These are phyloP conservation scores for Penicillium alfredii DNA, from an alignment of 495 filamentous ascomycete species.

Conservation along the genomic window DNA sequence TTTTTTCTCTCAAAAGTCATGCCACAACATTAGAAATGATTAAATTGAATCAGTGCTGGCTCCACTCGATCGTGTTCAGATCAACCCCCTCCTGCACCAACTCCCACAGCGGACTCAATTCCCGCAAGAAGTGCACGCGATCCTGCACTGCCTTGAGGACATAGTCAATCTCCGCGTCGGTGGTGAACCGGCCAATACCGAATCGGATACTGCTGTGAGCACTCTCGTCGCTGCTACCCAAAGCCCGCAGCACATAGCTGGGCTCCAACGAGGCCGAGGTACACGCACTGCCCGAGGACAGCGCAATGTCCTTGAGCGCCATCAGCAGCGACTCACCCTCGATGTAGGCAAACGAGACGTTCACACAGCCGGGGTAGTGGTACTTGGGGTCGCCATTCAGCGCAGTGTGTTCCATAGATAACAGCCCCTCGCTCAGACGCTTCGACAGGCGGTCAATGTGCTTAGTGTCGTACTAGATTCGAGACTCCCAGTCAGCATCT, in stretches of 20 bases:
- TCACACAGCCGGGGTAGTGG: conserved; percentile 96
- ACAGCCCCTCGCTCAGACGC: conserved; percentile 70
- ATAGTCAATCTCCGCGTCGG: conserved; percentile 93
- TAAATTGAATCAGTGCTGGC: conserved; percentile 51
- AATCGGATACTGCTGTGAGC: conserved; percentile 97
- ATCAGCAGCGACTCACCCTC: conserved; percentile 97
- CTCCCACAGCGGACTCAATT: conserved; percentile 97
- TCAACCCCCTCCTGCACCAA: conserved; percentile 95
- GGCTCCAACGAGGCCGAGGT: conserved; percentile 95
- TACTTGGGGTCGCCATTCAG: conserved; percentile 80
- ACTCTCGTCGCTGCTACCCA: conserved; percentile 94
- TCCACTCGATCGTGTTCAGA: conserved; percentile 96
- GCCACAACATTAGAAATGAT: conserved; percentile 9
- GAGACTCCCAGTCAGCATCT: conserved; percentile 23
- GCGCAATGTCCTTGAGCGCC: conserved; percentile 95
- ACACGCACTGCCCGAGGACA: conserved; percentile 95
- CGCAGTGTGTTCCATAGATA: conserved; percentile 83
- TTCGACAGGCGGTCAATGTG: conserved; percentile 77
- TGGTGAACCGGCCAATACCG: conserved; percentile 94
- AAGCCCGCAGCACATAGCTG: conserved; percentile 87
- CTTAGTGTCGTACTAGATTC: conserved; percentile 76
- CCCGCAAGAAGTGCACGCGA: conserved; percentile 84
- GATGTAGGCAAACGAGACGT: conserved; percentile 96
- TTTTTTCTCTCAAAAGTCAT: conserved; percentile 20
- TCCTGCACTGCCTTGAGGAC: conserved; percentile 90